phyloP scores from a whole-genome alignment of 768 basidiomycete genomes.

The Mycena crocata region DNA sequence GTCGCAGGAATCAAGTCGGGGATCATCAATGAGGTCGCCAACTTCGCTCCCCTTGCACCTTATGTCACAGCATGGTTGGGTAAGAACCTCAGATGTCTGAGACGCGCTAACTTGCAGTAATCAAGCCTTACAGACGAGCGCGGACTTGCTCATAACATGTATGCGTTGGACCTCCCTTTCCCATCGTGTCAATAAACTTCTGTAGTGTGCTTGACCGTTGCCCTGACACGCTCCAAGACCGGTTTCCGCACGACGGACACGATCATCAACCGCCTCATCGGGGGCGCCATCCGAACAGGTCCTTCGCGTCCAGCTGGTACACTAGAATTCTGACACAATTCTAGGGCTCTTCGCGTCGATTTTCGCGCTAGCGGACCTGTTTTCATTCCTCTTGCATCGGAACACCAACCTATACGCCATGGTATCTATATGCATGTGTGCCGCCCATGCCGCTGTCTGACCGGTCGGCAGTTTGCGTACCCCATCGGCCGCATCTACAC shows the following conservation, averaged over 20 bases:
- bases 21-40: slow-evolving; percentile 37
- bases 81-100: not conserved
- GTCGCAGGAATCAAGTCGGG: slow-evolving; percentile 40
- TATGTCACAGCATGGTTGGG: slow-evolving; percentile 46
- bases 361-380: slow-evolving; percentile 46
- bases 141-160: slow-evolving; percentile 29
- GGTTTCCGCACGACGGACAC: slow-evolving; percentile 30
- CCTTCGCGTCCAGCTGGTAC: not conserved
- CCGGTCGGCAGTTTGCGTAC: slow-evolving; percentile 39
- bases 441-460: not conserved
- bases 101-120: not conserved
- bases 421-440: slow-evolving; percentile 4
- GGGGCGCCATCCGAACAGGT: slow-evolving; percentile 27
- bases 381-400: slow-evolving; percentile 41
- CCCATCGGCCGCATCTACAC: slow-evolving; percentile 51
- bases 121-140: slow-evolving; percentile 29
- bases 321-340: not conserved
- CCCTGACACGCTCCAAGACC: slow-evolving; percentile 24
- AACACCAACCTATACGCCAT: slow-evolving; percentile 45
- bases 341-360: slow-evolving; percentile 46
- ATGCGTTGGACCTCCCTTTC: not conserved
- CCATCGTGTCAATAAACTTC: not conserved
- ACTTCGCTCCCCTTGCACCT: slow-evolving; percentile 38
- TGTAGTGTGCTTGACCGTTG: slow-evolving; percentile 25
- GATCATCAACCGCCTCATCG: slow-evolving; percentile 31